Evolutionary conservation across 1,284 basidiomycete species (phyloP).

Genomic region (Microbotryum scabiosae): DNA sequence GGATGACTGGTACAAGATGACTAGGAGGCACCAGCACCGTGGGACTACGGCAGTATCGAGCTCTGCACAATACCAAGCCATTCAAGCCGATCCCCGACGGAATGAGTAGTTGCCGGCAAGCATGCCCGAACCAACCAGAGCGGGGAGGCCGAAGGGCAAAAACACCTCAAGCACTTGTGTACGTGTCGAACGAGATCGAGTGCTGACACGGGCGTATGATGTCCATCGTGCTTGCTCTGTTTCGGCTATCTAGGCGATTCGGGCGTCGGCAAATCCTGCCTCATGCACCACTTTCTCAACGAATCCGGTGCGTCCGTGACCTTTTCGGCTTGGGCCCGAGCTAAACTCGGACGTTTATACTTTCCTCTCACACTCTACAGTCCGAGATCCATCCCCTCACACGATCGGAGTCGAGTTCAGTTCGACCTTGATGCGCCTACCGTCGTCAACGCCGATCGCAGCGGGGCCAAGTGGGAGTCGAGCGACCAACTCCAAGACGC

Average conservation of each 20-base stretch:
- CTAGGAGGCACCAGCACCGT: not conserved
- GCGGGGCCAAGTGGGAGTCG: slow-evolving; percentile 8
- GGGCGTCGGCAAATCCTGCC: slow-evolving; percentile 90
- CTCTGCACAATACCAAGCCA: not conserved
- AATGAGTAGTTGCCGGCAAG: not conserved
- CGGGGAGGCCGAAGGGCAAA: not conserved
- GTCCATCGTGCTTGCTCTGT: not conserved
- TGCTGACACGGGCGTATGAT: not conserved
- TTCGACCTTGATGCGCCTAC: slow-evolving; percentile 34
- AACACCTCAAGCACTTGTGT: not conserved
- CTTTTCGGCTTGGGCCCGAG: too few species aligned
- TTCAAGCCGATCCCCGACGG: not conserved
- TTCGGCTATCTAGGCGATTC: slow-evolving; percentile 62
- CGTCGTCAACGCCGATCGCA: slow-evolving; percentile 21
- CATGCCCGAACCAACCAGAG: not conserved
- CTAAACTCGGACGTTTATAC: slow-evolving; percentile 6
- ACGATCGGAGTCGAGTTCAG: slow-evolving; percentile 59
- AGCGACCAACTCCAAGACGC: slow-evolving; percentile 25
- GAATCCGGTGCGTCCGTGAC: slow-evolving; percentile 64
- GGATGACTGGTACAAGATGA: not conserved
- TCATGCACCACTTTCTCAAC: slow-evolving; percentile 91
- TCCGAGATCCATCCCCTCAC: slow-evolving; percentile 93
- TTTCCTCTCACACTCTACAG: slow-evolving; percentile 44
- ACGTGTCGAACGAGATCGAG: not conserved
- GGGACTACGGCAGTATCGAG: not conserved